A percentile compares a stretch with the other conserved stretches of the same genome.
These are phyloP conservation scores for Paramyrothecium roridum DNA, from an alignment of 2,329 filamentous ascomycete species.

Conservation along the genomic window DNA sequence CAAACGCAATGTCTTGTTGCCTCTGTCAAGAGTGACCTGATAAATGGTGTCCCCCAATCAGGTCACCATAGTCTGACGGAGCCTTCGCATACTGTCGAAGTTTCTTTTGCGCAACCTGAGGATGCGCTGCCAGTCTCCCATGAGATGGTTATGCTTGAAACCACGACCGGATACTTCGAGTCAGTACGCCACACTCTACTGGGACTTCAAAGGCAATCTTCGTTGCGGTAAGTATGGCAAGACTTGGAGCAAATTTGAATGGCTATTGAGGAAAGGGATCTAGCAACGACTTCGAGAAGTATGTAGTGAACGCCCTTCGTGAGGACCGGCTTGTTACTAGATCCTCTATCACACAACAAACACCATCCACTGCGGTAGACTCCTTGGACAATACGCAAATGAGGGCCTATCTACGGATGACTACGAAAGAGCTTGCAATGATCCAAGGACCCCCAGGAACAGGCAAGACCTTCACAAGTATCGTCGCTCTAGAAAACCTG, in stretches of 20 bases:
- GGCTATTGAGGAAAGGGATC: neutral
- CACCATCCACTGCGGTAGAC: neutral
- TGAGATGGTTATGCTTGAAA: constrained; percentile 77
- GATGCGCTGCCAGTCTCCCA: constrained; percentile 67
- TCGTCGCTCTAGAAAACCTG: constrained; percentile 55
- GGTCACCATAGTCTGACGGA: constrained; percentile 14
- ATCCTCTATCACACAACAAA: neutral
- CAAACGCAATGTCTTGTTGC: constrained; percentile 64
- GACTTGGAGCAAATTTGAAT: neutral
- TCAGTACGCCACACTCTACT: constrained; percentile 68
- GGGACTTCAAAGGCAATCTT: constrained; percentile 61
- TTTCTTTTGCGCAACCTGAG: constrained; percentile 63
- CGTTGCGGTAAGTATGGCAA: neutral
- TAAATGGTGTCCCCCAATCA: constrained; percentile 50
- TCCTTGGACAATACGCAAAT: constrained; percentile 71
- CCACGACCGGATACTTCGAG: constrained; percentile 73
- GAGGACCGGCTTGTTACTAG: constrained; percentile 19
- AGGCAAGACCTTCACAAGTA: constrained; percentile 78
- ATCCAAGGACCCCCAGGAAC: constrained; percentile 78
- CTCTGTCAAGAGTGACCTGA: constrained; percentile 66
- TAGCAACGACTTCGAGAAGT: constrained; percentile 59
- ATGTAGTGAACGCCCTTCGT: constrained; percentile 50
- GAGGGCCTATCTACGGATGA: constrained; percentile 63
- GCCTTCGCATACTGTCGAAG: constrained; percentile 51
- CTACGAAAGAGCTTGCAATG: constrained; percentile 70